Conservation (phyloP, 345 rosid species). For the Iberis pinnata region DNA sequence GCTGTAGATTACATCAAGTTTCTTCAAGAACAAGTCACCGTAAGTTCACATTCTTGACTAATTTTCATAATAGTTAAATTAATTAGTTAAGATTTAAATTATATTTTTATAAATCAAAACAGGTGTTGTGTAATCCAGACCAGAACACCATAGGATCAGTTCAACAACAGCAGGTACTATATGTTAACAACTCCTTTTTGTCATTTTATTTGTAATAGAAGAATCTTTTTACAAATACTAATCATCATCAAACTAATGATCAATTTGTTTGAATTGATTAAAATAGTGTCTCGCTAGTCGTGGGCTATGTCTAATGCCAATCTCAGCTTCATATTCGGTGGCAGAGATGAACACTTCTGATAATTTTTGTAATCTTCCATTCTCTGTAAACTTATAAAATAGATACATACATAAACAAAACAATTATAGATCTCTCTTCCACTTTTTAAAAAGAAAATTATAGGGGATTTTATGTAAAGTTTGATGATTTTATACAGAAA, state of each 20-base stretch:
- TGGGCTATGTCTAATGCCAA: conserved; percentile 79
- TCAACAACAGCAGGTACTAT: conserved; percentile 67
- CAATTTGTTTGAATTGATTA: conserved; percentile 13
- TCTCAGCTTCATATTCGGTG: conserved; percentile 61
- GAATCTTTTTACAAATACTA: conserved; percentile 16
- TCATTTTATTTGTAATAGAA: conserved; percentile 24
- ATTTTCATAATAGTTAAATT: not conserved
- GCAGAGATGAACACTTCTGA: conserved; percentile 58
- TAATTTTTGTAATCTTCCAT: conserved; percentile 51
- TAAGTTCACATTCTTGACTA: conserved; percentile 30
- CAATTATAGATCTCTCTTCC: not conserved
- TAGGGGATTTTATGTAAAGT: conserved; percentile 11
- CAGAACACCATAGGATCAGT: conserved; percentile 57
- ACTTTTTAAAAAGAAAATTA: not conserved
- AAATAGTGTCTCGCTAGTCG: conserved; percentile 44
- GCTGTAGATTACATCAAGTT: conserved; percentile 81
- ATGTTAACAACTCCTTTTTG: conserved; percentile 23
- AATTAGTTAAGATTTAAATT: not conserved
- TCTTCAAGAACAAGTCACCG: conserved; percentile 78
- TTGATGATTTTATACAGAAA: conserved; percentile 1
- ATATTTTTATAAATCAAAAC: too few species aligned
- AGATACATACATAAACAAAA: conserved; percentile 1
- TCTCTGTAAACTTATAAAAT: conserved; percentile 18
- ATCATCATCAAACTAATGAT: not conserved
- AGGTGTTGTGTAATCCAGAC: conserved; percentile 68